Percentiles rank a stretch among this genome's conserved stretches.
These are phyloP conservation scores for Sclerotinia minor DNA, from an alignment of 2,329 filamentous ascomycete species.

Conservation along the genomic window DNA sequence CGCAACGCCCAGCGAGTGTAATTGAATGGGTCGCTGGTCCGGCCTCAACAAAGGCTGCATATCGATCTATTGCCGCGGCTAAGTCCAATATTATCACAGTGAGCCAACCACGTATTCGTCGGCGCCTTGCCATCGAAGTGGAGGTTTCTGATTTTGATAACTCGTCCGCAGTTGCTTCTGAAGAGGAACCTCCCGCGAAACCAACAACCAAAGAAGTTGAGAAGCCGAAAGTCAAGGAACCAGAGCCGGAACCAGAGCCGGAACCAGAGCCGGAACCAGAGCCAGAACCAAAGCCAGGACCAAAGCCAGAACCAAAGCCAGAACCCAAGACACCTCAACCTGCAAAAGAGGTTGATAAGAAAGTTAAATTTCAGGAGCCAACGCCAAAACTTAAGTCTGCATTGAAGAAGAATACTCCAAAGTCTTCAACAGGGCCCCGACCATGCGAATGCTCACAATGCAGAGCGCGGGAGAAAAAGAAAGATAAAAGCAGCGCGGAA, in stretches of 20 bases:
- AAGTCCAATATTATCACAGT: background rate
- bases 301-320: background rate
- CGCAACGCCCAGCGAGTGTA: conserved; percentile 12
- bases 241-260: background rate
- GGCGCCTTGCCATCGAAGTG: conserved; percentile 5
- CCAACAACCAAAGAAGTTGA: background rate
- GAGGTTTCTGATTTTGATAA: conserved; percentile 11
- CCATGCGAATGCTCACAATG: conserved; percentile 10
- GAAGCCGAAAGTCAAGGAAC: background rate
- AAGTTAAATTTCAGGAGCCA: conserved; percentile 18
- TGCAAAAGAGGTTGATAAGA: conserved; percentile 9
- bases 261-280: background rate
- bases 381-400: conserved; percentile 18
- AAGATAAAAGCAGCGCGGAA: conserved; percentile 19
- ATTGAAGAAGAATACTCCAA: conserved; percentile 2
- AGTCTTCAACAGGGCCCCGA: background rate
- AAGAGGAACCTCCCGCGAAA: conserved; percentile 5
- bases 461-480: background rate
- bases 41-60: conserved; percentile 10
- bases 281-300: background rate
- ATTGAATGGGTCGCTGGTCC: conserved; percentile 16
- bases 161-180: background rate
- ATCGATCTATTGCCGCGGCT: background rate
- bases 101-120: background rate
- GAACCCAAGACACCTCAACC: background rate